Conservation (phyloP, 2,329 filamentous ascomycete genomes). For the Alternaria sp. region DNA sequence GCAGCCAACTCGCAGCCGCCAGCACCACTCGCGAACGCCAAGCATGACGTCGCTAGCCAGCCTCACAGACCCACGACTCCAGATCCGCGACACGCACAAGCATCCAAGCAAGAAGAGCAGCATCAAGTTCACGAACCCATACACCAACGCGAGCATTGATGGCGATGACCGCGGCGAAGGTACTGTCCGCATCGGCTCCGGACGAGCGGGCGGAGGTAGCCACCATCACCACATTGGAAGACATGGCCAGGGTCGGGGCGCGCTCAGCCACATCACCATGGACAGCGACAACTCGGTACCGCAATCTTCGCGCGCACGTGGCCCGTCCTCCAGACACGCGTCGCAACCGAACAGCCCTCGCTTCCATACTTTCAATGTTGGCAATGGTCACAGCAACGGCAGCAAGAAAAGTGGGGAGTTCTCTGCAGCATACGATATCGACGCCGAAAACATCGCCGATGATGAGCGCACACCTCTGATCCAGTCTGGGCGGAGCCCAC, state of each 20-base stretch:
- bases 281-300: constrained; percentile 68
- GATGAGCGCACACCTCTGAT: constrained; percentile 89
- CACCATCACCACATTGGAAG: constrained; percentile 83
- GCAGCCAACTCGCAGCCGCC: constrained; percentile 69
- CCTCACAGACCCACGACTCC: constrained; percentile 63
- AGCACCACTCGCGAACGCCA: constrained; percentile 87
- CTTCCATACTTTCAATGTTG: constrained; percentile 55
- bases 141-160: constrained; percentile 66
- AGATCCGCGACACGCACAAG: constrained; percentile 67
- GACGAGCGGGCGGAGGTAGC: constrained; percentile 63
- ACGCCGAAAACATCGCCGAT: constrained; percentile 79
- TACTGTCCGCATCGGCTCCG: constrained; percentile 49
- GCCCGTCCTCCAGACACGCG: constrained; percentile 65
- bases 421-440: constrained; percentile 75
- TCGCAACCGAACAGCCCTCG: constrained; percentile 72
- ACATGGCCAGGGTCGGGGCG: constrained; percentile 74
- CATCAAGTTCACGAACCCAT: constrained; percentile 90
- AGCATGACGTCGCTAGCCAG: constrained; percentile 84
- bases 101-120: constrained; percentile 79
- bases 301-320: constrained; percentile 69
- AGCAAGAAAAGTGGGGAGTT: constrained; percentile 66
- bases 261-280: constrained; percentile 70
- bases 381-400: constrained; percentile 42
- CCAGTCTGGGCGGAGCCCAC: constrained; percentile 65
- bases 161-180: constrained; percentile 49